Evolutionary conservation across 768 basidiomycete species (phyloP), one percentile per base, ranked within the genome.

Genomic region (Ramaria rubella): DNA sequence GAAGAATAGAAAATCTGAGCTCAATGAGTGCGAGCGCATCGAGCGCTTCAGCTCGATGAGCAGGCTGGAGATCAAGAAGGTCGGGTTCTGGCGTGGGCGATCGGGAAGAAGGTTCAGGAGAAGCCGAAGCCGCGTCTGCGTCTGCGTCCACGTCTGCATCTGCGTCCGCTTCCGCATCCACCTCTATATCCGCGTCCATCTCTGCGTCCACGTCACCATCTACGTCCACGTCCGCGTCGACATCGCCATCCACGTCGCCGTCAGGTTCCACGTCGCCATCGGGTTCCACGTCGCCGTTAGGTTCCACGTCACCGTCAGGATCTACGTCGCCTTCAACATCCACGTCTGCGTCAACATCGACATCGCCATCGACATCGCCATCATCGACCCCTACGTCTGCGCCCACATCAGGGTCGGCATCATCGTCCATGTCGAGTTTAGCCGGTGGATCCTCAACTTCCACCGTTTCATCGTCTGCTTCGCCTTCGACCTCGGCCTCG

Each of bases 21-120:
- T 99, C 95, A 62, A 99, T 94, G 44, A 77, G 79, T 3, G 94
- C 87, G 6, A 97, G 74, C 0, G 87, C 86, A 58, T 94, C 92
- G 57, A 98, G 78, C 0, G 93, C 93, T 64, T 95, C 93, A 3
- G 85, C 85, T 21, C 90, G 79, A 67, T 90, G 87, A 1, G 86
- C 86, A 44, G 86, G 87, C 58, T 90, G 87, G 53, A 90, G 70
- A 59, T 93, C 91, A 11, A 77, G 74, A 15, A 43, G 44, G 23
- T 60, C 60, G 14, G 50, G 59, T 42, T 60, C 59, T 15, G 51
- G 58, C 21, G 38, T 58, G 27, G 36, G 57, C 9, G 49, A 51
- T 9, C 24, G 57, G 5, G 58, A 46, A 45, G 56, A 56, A 34
- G 33, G 55, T 34, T 56, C 58, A 11, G 55, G 33, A 6, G 19